phyloP scores from a whole-genome alignment of 768 basidiomycete species.

The Boletus huronensis region DNA sequence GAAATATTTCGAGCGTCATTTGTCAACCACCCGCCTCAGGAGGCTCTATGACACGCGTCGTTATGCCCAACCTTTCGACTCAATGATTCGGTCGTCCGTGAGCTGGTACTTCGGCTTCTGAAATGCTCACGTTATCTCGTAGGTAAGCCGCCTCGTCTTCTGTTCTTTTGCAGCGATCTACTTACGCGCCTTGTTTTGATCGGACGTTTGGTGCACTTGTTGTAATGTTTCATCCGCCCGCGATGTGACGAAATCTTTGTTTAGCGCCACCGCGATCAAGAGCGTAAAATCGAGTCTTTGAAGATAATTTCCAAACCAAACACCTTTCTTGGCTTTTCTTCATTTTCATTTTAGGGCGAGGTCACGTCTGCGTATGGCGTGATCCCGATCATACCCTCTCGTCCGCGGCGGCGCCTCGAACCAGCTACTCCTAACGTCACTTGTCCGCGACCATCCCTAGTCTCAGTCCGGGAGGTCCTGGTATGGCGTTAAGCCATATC shows the following conservation, averaged over 20 bases:
- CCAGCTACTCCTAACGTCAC: not conserved
- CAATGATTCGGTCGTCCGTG: not conserved
- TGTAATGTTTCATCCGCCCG: not conserved
- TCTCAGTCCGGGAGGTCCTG: not conserved
- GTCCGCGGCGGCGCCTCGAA: constrained; percentile 9
- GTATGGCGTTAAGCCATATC: too few species aligned
- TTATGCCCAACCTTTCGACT: not conserved
- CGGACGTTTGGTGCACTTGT: not conserved
- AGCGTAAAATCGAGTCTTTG: not conserved
- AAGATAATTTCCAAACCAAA: not conserved
- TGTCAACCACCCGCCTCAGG: too few species aligned
- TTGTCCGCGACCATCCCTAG: not conserved
- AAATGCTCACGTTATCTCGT: not conserved
- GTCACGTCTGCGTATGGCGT: not conserved
- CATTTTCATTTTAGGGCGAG: not conserved
- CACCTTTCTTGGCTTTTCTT: not conserved
- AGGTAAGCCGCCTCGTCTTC: not conserved
- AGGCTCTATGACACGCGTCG: not conserved
- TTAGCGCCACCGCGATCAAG: not conserved
- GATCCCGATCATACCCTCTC: not conserved
- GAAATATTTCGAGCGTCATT: not conserved
- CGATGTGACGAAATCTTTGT: not conserved
- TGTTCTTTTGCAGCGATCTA: too few species aligned
- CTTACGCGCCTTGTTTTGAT: not conserved
- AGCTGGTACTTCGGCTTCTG: not conserved